phyloP scores from a whole-genome alignment of 306 rosid genomes.

The Ceratonia siliqua region DNA sequence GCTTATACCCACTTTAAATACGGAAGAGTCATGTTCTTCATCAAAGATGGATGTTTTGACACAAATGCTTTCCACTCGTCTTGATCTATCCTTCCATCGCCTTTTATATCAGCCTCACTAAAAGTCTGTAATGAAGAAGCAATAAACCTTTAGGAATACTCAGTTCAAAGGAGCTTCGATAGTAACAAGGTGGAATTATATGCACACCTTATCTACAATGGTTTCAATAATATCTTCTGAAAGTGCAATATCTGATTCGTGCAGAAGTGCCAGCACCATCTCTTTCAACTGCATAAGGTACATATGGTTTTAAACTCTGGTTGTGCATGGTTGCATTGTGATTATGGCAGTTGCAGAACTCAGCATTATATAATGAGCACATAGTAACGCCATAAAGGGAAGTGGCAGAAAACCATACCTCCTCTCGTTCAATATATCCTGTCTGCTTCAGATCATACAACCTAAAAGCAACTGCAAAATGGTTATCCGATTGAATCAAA shows the following conservation, averaged over 20 bases:
- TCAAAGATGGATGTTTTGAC: constrained; percentile 66
- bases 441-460: constrained; percentile 84
- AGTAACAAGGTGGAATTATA: not conserved
- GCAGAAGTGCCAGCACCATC: constrained; percentile 64
- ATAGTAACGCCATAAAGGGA: no score
- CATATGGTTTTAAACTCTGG: not conserved
- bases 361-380: no score
- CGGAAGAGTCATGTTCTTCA: constrained; percentile 89
- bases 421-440: constrained; percentile 77
- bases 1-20: constrained; percentile 62
- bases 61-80: constrained; percentile 95
- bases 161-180: not conserved
- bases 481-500: constrained; percentile 29
- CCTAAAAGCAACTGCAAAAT: constrained; percentile 84
- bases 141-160: not conserved
- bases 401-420: constrained; percentile 53
- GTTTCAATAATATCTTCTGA: constrained; percentile 53
- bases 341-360: no score
- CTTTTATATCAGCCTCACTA: constrained; percentile 69
- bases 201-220: constrained; percentile 62
- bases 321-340: not conserved
- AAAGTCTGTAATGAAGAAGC: constrained; percentile 62
- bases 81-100: constrained; percentile 85
- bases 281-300: constrained; percentile 52
- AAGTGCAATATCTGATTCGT: constrained; percentile 58